Evolutionary conservation across 768 basidiomycete species (phyloP), one percentile per base, ranked within the genome.

Genomic region (Leucocoprinus leucothites): DNA sequence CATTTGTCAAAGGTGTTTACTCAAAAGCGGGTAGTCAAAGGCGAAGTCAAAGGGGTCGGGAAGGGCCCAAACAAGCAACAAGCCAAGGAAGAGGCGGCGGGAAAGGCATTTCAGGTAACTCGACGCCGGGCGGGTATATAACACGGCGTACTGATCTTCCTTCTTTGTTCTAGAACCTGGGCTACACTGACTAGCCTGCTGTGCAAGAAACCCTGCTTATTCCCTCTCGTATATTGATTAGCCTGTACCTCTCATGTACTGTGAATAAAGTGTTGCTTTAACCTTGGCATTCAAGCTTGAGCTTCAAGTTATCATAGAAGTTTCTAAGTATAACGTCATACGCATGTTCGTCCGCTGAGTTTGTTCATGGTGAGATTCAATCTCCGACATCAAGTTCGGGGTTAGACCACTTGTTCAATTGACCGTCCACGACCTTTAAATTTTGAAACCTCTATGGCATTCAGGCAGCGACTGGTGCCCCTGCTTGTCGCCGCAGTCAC

Each of bases 401-500:
- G 9, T 9, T n/a, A 11, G 38, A n/a, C 3, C 11, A 38, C 38
- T n/a, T n/a, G n/a, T n/a, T n/a, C n/a, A n/a, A n/a, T n/a, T n/a
- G n/a, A n/a, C n/a, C n/a, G n/a, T n/a, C n/a, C n/a, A n/a, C n/a
- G n/a, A 13, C 38, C 9, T 9, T 8, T n/a, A 13, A 13, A 3
- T 6, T 3, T 28, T 47, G 16, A 14, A 14, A 68, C 70, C 14
- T 25, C 41, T 63, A 63, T 64, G 56, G 61, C 68, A 66, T 62
- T 69, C 19, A 38, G 36, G 63, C 76, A 74, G 56, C 75, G 79
- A 55, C 65, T 73, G 31, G 59, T 75, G 21, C 83, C 85, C 28
- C 78, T 77, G 58, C 43, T 84, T 31, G 67, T 87, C 38, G 86
- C 87, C 51, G 75, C 77, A 34, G 59, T 75, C 42, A 75, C 85